These are phyloP conservation scores for Conticribra weissflogii DNA, from an alignment of 108 stramenopile genomes.

Conservation along the genomic window DNA sequence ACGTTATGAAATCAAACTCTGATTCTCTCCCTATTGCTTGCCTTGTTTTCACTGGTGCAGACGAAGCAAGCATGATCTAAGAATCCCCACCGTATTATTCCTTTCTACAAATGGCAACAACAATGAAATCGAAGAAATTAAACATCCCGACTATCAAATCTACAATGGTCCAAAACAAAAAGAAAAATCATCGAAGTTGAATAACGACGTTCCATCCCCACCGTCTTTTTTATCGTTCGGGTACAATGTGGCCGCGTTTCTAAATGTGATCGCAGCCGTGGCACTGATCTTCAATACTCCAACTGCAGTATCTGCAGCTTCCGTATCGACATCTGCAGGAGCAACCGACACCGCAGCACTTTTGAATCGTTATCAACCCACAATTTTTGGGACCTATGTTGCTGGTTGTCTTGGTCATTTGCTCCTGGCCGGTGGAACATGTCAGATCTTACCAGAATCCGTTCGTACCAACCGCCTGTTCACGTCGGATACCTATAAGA, in stretches of 20 bases:
- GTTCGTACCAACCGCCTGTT: constrained; percentile 14
- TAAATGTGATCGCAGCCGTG: constrained; percentile 1
- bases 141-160: no score
- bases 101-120: no score
- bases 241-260: constrained; percentile 14
- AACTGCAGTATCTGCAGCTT: background rate
- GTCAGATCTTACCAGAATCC: constrained; percentile 25
- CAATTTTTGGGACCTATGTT: constrained; percentile 28
- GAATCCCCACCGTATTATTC: no score
- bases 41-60: no score
- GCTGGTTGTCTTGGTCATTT: constrained; percentile 29
- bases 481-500: constrained; percentile 34
- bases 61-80: no score
- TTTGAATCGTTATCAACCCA: constrained; percentile 21
- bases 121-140: no score
- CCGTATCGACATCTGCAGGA: background rate
- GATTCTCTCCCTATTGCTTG: no score
- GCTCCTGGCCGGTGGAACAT: constrained; percentile 25
- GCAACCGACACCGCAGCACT: background rate
- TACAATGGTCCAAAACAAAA: no score
- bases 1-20: no score
- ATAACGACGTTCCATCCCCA: constrained; percentile 1
- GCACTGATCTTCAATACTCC: constrained; percentile 8
- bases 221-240: constrained; percentile 20
- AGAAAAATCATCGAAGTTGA: no score